Conservation (phyloP, 129 eudicot species). For the Artemisia tridentata region DNA sequence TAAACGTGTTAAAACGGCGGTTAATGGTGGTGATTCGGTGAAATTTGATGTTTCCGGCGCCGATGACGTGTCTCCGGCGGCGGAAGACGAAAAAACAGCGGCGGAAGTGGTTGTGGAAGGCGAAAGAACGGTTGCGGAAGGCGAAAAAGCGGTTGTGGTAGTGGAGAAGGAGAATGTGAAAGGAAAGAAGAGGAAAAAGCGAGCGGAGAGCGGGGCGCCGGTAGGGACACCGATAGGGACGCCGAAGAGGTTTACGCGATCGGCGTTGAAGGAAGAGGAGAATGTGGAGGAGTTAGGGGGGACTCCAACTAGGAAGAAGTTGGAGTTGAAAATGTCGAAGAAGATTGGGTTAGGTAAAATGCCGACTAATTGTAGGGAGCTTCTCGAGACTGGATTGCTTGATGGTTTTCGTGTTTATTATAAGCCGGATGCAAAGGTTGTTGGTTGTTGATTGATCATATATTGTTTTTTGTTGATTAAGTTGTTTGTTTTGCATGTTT, state of each 20-base stretch:
- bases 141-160: not conserved
- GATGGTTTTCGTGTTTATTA: slow-evolving; percentile 86
- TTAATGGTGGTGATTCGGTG: slow-evolving; percentile 25
- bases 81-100: not conserved
- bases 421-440: slow-evolving; percentile 56
- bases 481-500: slow-evolving; percentile 4
- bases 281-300: slow-evolving; percentile 31
- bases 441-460: not conserved
- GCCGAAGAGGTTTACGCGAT: slow-evolving; percentile 66
- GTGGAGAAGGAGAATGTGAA: slow-evolving; percentile 26
- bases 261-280: slow-evolving; percentile 46
- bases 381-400: slow-evolving; percentile 82
- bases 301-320: slow-evolving; percentile 39
- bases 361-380: slow-evolving; percentile 66
- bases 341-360: slow-evolving; percentile 45
- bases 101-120: not conserved
- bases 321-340: slow-evolving; percentile 65
- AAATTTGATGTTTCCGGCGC: slow-evolving; percentile 21
- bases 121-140: not conserved
- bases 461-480: slow-evolving; percentile 7
- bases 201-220: slow-evolving; percentile 12
- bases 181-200: slow-evolving; percentile 14
- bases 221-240: slow-evolving; percentile 31
- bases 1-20: slow-evolving; percentile 38
- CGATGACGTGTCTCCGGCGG: slow-evolving; percentile 13